Percentiles rank a stretch among this genome's conserved stretches.
These are phyloP conservation scores for Phytophthora nicotianae DNA, from an alignment of 352 stramenopile genomes.

Conservation along the genomic window DNA sequence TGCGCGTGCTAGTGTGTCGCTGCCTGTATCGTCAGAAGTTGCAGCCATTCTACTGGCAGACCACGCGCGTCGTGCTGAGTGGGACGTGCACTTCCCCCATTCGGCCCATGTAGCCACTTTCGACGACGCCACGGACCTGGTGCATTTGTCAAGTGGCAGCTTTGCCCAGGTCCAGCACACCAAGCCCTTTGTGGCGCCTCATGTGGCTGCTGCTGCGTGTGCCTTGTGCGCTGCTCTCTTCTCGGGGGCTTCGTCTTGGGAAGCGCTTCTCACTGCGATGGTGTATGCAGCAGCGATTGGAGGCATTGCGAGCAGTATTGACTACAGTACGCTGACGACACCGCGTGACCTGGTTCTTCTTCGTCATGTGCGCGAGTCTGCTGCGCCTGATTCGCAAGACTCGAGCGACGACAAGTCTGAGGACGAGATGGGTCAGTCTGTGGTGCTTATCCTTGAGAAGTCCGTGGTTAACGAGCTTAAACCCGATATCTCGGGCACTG, in stretches of 20 bases:
- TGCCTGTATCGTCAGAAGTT: conserved; percentile 74
- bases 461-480: conserved; percentile 82
- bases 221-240: conserved; percentile 50
- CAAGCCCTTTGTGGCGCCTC: conserved; percentile 55
- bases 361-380: conserved; percentile 73
- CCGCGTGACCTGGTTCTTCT: conserved; percentile 77
- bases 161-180: conserved; percentile 46
- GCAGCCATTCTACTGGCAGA: conserved; percentile 65
- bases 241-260: conserved; percentile 46
- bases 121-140: conserved; percentile 75
- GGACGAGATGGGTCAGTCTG: conserved; percentile 59
- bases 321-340: conserved; percentile 55
- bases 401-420: conserved; percentile 38
- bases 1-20: conserved; percentile 64
- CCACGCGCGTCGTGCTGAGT: conserved; percentile 72
- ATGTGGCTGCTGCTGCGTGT: conserved; percentile 50
- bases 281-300: conserved; percentile 60
- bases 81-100: conserved; percentile 75
- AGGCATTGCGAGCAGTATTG: conserved; percentile 49
- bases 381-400: conserved; percentile 45
- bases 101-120: conserved; percentile 72
- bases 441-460: conserved; percentile 81
- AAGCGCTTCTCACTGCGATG: conserved; percentile 48
- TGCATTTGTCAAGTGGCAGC: conserved; percentile 66
- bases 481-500: conserved; percentile 35